Evolutionary conservation across 176 grass and related monocot genomes (phyloP).

Genomic region (Thinopyrum elongatum): DNA sequence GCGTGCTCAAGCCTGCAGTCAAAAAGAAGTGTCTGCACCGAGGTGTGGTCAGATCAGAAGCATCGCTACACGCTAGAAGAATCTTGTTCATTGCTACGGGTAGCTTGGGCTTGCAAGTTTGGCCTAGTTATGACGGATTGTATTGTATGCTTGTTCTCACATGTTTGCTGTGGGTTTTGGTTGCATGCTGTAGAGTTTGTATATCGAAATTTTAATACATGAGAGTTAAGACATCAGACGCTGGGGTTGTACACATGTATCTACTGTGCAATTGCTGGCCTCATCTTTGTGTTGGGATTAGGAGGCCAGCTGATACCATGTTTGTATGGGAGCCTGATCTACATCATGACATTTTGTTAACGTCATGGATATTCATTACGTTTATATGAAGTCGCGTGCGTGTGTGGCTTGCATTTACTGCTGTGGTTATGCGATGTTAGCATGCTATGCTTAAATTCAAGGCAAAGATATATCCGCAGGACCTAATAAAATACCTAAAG

Average conservation of each 20-base stretch:
- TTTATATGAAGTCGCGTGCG: not conserved
- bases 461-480: not conserved
- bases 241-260: not conserved
- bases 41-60: not conserved
- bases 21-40: not conserved
- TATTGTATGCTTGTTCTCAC: not conserved
- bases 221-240: not conserved
- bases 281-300: not conserved
- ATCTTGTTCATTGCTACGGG: not conserved
- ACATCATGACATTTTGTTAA: not conserved
- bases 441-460: not conserved
- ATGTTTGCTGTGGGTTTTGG: not conserved
- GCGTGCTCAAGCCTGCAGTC: not conserved
- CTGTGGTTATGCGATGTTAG: not conserved
- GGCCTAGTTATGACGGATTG: not conserved
- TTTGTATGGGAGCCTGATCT: not conserved
- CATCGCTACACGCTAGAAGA: not conserved
- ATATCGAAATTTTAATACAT: not conserved
- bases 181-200: not conserved
- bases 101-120: not conserved
- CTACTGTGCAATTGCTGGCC: not conserved
- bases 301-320: not conserved
- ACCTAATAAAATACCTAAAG: not conserved
- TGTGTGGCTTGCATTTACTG: not conserved
- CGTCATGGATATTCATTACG: not conserved